Conservation (phyloP, 768 basidiomycete species). For the Tulasnella sp. region DNA sequence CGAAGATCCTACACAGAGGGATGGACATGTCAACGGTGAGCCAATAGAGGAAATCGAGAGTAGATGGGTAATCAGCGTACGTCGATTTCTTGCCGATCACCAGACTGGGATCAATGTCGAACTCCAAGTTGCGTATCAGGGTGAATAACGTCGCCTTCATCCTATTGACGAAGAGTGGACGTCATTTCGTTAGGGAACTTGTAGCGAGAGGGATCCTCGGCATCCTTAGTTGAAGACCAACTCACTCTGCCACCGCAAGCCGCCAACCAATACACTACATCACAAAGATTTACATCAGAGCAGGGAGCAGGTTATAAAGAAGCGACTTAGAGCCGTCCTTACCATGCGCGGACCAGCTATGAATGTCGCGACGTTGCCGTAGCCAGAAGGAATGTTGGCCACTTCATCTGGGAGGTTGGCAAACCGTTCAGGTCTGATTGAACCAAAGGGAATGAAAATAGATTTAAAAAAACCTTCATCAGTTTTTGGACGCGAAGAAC, state of each 20-base stretch:
- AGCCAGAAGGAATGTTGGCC: constrained; percentile 10
- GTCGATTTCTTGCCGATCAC: neutral
- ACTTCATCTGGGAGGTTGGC: neutral
- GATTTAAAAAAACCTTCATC: too few relatives aligned
- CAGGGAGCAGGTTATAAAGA: too few relatives aligned
- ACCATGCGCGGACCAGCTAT: constrained; percentile 16
- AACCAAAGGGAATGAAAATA: neutral
- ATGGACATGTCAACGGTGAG: too few relatives aligned
- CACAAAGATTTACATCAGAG: too few relatives aligned
- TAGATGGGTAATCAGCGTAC: neutral
- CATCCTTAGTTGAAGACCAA: too few relatives aligned
- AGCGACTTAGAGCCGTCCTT: too few relatives aligned
- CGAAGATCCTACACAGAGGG: too few relatives aligned
- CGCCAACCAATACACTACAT: constrained; percentile 18
- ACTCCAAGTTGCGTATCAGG: constrained; percentile 9
- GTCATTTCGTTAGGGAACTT: too few relatives aligned
- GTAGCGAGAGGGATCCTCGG: too few relatives aligned
- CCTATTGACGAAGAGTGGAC: neutral
- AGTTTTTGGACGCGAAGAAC: too few relatives aligned
- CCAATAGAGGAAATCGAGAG: too few relatives aligned
- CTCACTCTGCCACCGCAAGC: constrained; percentile 16
- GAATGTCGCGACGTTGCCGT: constrained; percentile 13
- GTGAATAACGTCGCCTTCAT: constrained; percentile 16
- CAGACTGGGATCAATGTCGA: constrained; percentile 11
- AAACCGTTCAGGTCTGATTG: constrained; percentile 6